These are phyloP conservation scores for Collariella sp. DNA, from an alignment of 495 filamentous ascomycete genomes.

Conservation along the genomic window DNA sequence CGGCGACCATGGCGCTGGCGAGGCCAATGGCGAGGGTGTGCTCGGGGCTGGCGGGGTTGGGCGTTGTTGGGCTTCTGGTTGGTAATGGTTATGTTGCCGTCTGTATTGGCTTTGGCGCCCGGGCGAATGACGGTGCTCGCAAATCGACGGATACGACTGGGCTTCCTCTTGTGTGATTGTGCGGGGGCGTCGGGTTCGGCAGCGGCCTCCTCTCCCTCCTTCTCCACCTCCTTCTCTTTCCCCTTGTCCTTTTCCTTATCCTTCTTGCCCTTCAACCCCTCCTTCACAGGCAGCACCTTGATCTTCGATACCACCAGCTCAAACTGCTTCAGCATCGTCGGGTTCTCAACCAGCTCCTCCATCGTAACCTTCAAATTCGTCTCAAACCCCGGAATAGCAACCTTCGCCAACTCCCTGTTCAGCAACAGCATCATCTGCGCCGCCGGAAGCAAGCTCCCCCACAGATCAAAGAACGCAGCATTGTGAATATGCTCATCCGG, in stretches of 20 bases:
- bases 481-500: slow-evolving; percentile 35
- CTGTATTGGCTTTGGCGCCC: slow-evolving; percentile 3
- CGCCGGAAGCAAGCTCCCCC: slow-evolving; percentile 40
- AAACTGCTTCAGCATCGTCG: slow-evolving; percentile 42
- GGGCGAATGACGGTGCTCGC: slow-evolving; percentile 25
- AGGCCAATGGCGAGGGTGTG: slow-evolving; percentile 18
- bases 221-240: slow-evolving; percentile 6
- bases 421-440: slow-evolving; percentile 37
- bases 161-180: slow-evolving; percentile 16
- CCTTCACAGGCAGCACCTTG: slow-evolving; percentile 16
- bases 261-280: slow-evolving; percentile 5
- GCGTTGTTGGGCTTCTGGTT: not conserved
- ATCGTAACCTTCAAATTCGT: slow-evolving; percentile 29
- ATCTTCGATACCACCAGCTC: slow-evolving; percentile 38
- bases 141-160: slow-evolving; percentile 26
- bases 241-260: slow-evolving; percentile 16
- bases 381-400: slow-evolving; percentile 14
- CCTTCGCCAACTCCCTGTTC: slow-evolving; percentile 30
- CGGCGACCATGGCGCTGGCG: slow-evolving; percentile 22
- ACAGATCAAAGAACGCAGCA: slow-evolving; percentile 43
- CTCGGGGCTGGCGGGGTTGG: slow-evolving; percentile 7
- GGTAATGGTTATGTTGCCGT: not conserved
- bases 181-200: slow-evolving; percentile 8
- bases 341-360: slow-evolving; percentile 41
- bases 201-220: no score